A percentile compares a stretch with the other conserved stretches of the same genome.
Conservation (phyloP, 768 basidiomycete species). For the Hypholoma fasciculare region DNA sequence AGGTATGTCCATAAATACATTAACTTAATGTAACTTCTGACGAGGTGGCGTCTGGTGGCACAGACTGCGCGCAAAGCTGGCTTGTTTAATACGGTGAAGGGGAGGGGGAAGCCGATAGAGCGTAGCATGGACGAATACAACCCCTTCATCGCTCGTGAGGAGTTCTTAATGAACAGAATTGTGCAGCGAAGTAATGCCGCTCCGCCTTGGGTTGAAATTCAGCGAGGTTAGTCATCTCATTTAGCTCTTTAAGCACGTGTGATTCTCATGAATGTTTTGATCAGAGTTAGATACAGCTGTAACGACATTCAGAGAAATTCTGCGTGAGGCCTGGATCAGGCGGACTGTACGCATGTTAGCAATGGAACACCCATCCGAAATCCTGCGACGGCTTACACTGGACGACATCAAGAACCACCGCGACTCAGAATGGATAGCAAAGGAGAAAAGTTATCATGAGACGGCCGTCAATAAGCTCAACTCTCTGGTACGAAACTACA, state of each 20-base stretch:
- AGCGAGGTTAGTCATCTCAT: slow-evolving; percentile 44
- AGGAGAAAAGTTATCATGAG: slow-evolving; percentile 68
- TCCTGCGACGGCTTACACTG: slow-evolving; percentile 33
- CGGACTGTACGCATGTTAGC: slow-evolving; percentile 66
- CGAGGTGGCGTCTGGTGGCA: neutral
- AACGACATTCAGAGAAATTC: slow-evolving; percentile 58
- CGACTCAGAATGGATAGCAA: slow-evolving; percentile 70
- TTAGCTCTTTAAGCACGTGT: too few relatives aligned
- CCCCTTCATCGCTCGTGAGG: slow-evolving; percentile 69
- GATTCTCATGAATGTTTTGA: neutral
- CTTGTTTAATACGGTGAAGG: slow-evolving; percentile 70
- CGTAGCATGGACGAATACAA: slow-evolving; percentile 42
- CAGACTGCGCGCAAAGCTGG: slow-evolving; percentile 70
- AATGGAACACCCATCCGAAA: slow-evolving; percentile 37
- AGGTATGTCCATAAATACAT: slow-evolving; percentile 41
- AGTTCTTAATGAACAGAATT: slow-evolving; percentile 85
- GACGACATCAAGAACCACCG: slow-evolving; percentile 44
- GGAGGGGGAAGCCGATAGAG: slow-evolving; percentile 48
- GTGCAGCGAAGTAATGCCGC: slow-evolving; percentile 79
- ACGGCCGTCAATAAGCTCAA: slow-evolving; percentile 72
- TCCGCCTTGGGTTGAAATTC: slow-evolving; percentile 87
- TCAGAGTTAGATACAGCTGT: slow-evolving; percentile 69
- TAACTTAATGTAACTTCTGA: neutral
- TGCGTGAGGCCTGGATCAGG: slow-evolving; percentile 75
- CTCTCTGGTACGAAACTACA: slow-evolving; percentile 74